Conservation (phyloP, 495 filamentous ascomycete genomes). For the Cercophora scortea region DNA sequence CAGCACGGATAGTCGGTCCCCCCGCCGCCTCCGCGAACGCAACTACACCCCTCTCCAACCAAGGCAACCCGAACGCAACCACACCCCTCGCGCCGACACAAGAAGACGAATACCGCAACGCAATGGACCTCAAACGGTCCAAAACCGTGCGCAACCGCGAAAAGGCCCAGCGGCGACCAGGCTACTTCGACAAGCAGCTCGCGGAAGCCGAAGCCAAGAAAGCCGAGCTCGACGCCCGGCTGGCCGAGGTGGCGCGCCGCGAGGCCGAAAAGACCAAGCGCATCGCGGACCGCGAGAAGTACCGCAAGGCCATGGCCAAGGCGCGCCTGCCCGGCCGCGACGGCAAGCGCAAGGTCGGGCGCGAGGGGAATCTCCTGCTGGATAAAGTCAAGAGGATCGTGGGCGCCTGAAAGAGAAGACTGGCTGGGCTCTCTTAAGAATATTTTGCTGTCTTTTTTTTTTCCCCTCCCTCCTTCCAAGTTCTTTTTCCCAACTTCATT, state of each 20-base stretch:
- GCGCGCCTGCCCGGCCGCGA: slow-evolving; percentile 66
- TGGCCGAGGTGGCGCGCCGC: slow-evolving; percentile 48
- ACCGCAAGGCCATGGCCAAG: slow-evolving; percentile 64
- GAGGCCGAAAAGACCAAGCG: slow-evolving; percentile 45
- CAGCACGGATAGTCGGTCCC: no score
- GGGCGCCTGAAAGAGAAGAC: slow-evolving; percentile 21
- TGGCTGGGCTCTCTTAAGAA: not conserved
- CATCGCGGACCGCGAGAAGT: slow-evolving; percentile 53
- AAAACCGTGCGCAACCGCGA: not conserved
- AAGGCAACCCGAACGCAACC: no score
- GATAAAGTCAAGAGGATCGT: slow-evolving; percentile 74
- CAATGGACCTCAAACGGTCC: slow-evolving; percentile 4
- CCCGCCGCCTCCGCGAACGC: no score
- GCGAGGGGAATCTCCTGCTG: slow-evolving; percentile 75
- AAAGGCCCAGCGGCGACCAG: slow-evolving; percentile 44
- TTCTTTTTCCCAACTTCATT: no score
- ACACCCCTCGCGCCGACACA: no score
- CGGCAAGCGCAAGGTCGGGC: slow-evolving; percentile 76
- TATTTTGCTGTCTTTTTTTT: not conserved
- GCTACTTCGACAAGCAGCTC: slow-evolving; percentile 70
- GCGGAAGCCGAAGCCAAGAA: slow-evolving; percentile 58
- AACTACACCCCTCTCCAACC: no score
- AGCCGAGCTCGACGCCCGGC: slow-evolving; percentile 55
- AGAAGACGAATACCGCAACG: not conserved
- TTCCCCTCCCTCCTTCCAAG: not conserved